A percentile compares a stretch with the other conserved stretches of the same genome.
phyloP scores from a whole-genome alignment of 1,139 yeast genomes.

The Pneumocystis murina region DNA sequence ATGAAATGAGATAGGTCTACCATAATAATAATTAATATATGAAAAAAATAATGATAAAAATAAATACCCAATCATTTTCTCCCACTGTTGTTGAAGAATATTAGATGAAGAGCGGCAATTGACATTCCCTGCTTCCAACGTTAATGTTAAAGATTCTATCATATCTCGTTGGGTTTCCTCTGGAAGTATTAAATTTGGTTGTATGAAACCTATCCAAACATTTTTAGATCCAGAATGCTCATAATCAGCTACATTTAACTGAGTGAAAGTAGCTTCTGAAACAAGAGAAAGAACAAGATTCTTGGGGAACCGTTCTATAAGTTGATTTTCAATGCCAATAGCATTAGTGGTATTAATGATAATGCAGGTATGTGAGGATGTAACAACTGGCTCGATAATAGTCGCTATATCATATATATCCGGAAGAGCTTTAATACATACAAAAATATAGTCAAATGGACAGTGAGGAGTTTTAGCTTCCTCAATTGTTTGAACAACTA shows the following conservation, averaged over 20 bases:
- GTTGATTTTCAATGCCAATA: slow-evolving; percentile 51
- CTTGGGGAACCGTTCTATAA: slow-evolving; percentile 42
- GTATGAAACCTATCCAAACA: slow-evolving; percentile 13
- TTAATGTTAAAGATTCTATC: slow-evolving; percentile 16
- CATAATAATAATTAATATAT: neutral
- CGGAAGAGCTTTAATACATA: slow-evolving; percentile 62
- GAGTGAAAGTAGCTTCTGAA: slow-evolving; percentile 13
- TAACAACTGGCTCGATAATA: slow-evolving; percentile 42
- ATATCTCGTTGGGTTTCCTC: slow-evolving; percentile 15
- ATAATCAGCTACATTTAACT: slow-evolving; percentile 17
- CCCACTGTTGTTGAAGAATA: slow-evolving; percentile 17
- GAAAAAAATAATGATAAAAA: neutral
- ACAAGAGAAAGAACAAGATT: slow-evolving; percentile 38
- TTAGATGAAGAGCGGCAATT: slow-evolving; percentile 13
- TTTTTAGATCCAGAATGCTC: slow-evolving; percentile 13
- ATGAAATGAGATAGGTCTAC: slow-evolving; percentile 14
- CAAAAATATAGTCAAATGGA: slow-evolving; percentile 50
- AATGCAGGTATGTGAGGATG: slow-evolving; percentile 35
- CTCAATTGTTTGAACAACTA: slow-evolving; percentile 23
- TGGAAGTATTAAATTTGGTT: slow-evolving; percentile 7
- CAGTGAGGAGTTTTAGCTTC: slow-evolving; percentile 28
- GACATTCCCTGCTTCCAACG: slow-evolving; percentile 17
- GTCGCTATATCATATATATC: slow-evolving; percentile 48
- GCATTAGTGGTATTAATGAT: slow-evolving; percentile 34
- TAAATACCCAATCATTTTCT: slow-evolving; percentile 13